Conservation (phyloP, 2,329 filamentous ascomycete genomes). For the Polychaeton citri region DNA sequence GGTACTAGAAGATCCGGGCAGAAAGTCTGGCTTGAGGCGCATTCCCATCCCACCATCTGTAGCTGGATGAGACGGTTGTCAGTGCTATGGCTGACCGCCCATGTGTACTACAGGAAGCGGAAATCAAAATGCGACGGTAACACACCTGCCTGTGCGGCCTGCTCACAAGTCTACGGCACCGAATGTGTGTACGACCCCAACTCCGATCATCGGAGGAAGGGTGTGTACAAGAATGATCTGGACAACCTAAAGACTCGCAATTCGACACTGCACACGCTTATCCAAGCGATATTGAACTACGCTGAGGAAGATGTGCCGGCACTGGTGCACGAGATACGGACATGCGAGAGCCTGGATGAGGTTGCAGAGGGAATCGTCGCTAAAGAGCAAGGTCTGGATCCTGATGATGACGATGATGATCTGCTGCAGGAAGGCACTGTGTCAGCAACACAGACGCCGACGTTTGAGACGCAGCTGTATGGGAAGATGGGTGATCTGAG, state of each 20-base stretch:
- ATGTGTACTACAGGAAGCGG: slow-evolving; percentile 14
- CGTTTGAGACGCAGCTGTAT: slow-evolving; percentile 66
- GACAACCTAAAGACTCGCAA: slow-evolving; percentile 77
- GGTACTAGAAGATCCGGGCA: no score
- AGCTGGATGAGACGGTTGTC: no score
- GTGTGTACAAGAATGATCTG: slow-evolving; percentile 88
- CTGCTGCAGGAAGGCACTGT: slow-evolving; percentile 15
- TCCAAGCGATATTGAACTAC: slow-evolving; percentile 85
- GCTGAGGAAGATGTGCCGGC: slow-evolving; percentile 72
- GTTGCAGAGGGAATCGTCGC: slow-evolving; percentile 47
- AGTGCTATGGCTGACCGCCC: neutral
- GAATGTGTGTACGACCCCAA: slow-evolving; percentile 92
- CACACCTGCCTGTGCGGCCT: slow-evolving; percentile 85
- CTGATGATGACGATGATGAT: slow-evolving; percentile 30
- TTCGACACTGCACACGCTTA: slow-evolving; percentile 79
- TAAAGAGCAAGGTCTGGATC: slow-evolving; percentile 35
- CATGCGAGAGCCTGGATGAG: slow-evolving; percentile 61
- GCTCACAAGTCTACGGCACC: slow-evolving; percentile 81
- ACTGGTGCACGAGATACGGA: slow-evolving; percentile 75
- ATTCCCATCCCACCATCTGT: no score
- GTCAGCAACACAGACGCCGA: slow-evolving; percentile 25
- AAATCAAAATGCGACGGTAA: slow-evolving; percentile 65
- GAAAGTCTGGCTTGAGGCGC: no score
- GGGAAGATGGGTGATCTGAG: slow-evolving; percentile 88
- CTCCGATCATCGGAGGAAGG: slow-evolving; percentile 89